These are phyloP conservation scores for Penicillium vulpinum DNA, from an alignment of 2,329 filamentous ascomycete genomes.

Conservation along the genomic window DNA sequence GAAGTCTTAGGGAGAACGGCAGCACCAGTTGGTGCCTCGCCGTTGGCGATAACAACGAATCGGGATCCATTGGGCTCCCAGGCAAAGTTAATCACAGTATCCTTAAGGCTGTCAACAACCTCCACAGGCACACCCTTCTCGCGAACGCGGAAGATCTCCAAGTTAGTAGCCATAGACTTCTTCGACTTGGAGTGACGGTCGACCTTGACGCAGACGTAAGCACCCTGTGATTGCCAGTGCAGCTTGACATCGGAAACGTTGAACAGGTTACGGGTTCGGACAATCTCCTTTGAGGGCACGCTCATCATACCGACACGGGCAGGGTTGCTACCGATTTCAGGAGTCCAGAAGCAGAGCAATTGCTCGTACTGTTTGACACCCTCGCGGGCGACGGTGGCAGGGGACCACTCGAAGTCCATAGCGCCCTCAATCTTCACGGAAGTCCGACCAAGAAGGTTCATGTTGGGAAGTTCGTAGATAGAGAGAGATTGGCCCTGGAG, in stretches of 20 bases:
- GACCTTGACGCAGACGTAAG: constrained; percentile 97
- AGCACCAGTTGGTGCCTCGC: constrained; percentile 74
- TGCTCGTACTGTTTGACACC: constrained; percentile 91
- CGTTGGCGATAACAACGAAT: constrained; percentile 94
- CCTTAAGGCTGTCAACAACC: constrained; percentile 95
- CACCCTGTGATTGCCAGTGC: constrained; percentile 95
- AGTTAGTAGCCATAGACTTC: constrained; percentile 93
- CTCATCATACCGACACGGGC: constrained; percentile 97
- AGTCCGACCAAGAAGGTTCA: constrained; percentile 87
- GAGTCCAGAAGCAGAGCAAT: constrained; percentile 97
- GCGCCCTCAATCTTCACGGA: constrained; percentile 96
- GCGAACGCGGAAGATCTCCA: constrained; percentile 95
- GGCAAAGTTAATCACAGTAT: constrained; percentile 98
- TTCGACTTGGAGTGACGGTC: constrained; percentile 98
- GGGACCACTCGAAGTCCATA: constrained; percentile 97
- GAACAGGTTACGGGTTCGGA: constrained; percentile 94
- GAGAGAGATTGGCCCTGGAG: constrained; percentile 86
- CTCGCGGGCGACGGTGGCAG: constrained; percentile 76
- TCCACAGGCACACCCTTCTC: constrained; percentile 99
- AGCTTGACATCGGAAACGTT: constrained; percentile 97
- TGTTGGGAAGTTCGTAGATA: constrained; percentile 83
- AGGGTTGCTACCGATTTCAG: constrained; percentile 95
- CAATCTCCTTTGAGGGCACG: constrained; percentile 89
- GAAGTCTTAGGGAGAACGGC: constrained; percentile 91
- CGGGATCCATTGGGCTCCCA: constrained; percentile 98